Evolutionary conservation across 2,329 filamentous ascomycete species (phyloP).

Genomic region (Botrytis aclada): DNA sequence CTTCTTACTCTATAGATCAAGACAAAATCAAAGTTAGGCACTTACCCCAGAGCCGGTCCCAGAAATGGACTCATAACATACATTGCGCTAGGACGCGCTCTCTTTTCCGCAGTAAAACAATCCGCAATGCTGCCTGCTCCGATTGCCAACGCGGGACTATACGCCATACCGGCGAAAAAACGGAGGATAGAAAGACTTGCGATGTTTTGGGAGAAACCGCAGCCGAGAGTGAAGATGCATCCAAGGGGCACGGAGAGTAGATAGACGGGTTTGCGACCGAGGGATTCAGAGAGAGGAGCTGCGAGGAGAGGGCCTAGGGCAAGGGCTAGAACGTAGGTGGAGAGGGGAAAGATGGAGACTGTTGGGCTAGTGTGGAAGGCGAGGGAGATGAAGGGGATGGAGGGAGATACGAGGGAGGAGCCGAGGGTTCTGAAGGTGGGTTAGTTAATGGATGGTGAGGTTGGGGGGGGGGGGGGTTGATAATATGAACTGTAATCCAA

Average conservation of each 20-base stretch:
- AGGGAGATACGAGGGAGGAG: neutral
- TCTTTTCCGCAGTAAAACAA: constrained; percentile 44
- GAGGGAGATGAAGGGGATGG: neutral
- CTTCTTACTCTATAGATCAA: neutral
- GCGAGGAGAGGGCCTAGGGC: constrained; percentile 58
- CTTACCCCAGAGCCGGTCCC: constrained; percentile 49
- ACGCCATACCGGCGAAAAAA: constrained; percentile 46
- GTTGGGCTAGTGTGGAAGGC: neutral
- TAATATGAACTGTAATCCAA: neutral
- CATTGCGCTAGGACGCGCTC: constrained; percentile 44
- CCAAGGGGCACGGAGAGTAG: constrained; percentile 48
- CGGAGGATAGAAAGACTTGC: constrained; percentile 45
- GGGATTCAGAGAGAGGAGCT: constrained; percentile 59
- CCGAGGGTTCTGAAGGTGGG: neutral
- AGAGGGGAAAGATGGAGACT: constrained; percentile 9
- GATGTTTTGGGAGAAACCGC: constrained; percentile 55
- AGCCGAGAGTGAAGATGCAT: constrained; percentile 58
- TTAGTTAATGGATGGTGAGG: neutral
- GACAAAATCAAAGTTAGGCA: neutral
- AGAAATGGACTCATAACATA: constrained; percentile 53
- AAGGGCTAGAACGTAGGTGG: constrained; percentile 56
- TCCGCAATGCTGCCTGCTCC: constrained; percentile 50
- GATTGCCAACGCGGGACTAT: constrained; percentile 43
- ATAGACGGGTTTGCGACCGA: constrained; percentile 46
- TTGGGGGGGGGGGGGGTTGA: neutral